Evolutionary conservation across 2,329 filamentous ascomycete genomes (phyloP), one percentile per base, ranked within the genome.

Genomic region (Fusarium haematococcum): DNA sequence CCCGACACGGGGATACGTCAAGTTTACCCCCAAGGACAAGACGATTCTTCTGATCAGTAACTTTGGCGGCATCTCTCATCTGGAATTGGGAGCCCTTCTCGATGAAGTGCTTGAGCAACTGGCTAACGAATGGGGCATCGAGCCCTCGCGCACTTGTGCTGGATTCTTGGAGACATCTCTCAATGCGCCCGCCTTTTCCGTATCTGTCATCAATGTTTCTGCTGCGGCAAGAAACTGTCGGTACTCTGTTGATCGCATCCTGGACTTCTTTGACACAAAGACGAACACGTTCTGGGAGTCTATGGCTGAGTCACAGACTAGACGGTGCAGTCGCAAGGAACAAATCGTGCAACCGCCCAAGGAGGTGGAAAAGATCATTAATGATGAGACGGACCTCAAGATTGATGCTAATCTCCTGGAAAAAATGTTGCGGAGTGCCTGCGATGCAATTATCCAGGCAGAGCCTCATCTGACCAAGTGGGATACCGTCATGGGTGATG

Each of bases 81-180:
- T 91, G 8, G 89, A 91, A 80, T 83, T 90, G 76, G 86, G 87
- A 8, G 89, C 88, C 1, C 80, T 90, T 5, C 82, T 87, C 14
- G 85, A 89, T 67, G 88, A 90, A 79, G 78, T 89, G 13, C 83
- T 89, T 8, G 83, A 84, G 39, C 88, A 90, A 76, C 80, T 90
- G 13, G 81, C 81, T 8, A 71, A 67, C 1, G 79, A 84, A 68
- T 90, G 88, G 86, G 82, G 83, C 7, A 84, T 89, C 6, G 80
- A 83, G 56, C 88, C 88, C 0, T 85, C 86, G 5, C 86, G 92
- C 33, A 87, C 93, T 61, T 86, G 89, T 61, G 84, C 87, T 0
- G 92, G 92, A 2, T 91, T 89, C 32, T 88, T 92, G 65, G 93
- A 94, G 87, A 94, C 92, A 0, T 93, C 91, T 18, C 86, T 94